Base-by-base conservation (phyloP, 495 filamentous ascomycete genomes). In the Neurospora sp. region DNA sequence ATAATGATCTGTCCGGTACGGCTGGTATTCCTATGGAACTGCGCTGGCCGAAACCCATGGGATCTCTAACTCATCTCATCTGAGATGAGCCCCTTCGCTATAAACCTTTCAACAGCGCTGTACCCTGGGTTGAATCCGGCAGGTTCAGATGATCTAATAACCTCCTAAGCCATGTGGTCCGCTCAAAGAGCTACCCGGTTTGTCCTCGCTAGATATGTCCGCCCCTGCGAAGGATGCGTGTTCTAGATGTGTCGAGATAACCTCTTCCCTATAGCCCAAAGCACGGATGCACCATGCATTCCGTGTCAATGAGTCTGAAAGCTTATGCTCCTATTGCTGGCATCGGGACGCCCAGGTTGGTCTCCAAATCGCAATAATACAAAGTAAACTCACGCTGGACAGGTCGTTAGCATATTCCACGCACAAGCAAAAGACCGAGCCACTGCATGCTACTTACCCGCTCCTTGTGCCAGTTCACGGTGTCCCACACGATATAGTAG, bases 401-500 rank as follows among this genome's bases (percentile, higher is more conserved):
- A 48, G 38, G 8, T 37, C 8, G n/a, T 70, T 69, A 69, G 71
- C 71, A 65, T 9, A 37, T 16, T 65, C 16, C n/a, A 10, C 18
- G 4, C 7, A 42, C 9, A 35, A 31, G 18, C 10, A 18, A 18
- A 42, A 65, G 53, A 35, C 53, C 14, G 10, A 35, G 40, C 38
- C 42, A 59, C 53, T 35, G 53, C 22, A 35, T 6, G 27, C 53
- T 40, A 87, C 91, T 77, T 87, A 95, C 93, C 78, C 93, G 83
- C 76, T 94, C 88, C 81, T 93, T 91, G 75, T 90, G 88, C 94
- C 94, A 98, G 71, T 86, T 89, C 27, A 86, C 85, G n/a, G 90
- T 90, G 77, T 96, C 93, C 87, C 94, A 97, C 75, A 97, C 89
- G 41, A 96, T 85, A 80, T 98, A 98, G 78, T 92, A 93, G 3